Percentiles rank a stretch among this genome's conserved stretches.
These are phyloP conservation scores for Marchantia paleacea DNA, from an alignment of 225 moss, liverwort and hornwort species.

Conservation along the genomic window DNA sequence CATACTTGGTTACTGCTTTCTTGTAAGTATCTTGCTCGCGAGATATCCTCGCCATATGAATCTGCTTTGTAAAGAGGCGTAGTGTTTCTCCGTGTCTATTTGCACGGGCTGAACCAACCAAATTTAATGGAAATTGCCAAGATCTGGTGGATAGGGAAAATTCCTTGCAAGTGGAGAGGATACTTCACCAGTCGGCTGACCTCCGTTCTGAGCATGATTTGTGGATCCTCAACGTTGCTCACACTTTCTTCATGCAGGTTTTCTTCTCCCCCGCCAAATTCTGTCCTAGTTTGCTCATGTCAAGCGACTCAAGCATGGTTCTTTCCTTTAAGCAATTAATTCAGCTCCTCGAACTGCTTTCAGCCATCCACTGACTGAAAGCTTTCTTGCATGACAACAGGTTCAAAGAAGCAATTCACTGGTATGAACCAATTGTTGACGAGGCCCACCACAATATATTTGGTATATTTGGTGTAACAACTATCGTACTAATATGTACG, in stretches of 20 bases:
- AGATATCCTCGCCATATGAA: constrained; percentile 51
- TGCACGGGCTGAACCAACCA: too few species aligned
- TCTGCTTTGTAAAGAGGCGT: constrained; percentile 55
- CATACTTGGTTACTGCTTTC: constrained; percentile 46
- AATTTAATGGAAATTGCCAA: constrained; percentile 99
- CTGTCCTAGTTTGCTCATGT: too few species aligned
- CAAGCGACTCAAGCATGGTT: too few species aligned
- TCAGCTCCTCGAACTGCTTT: too few species aligned
- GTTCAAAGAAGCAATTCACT: constrained; percentile 73
- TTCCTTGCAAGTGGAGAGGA: constrained; percentile 62
- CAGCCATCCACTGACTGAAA: too few species aligned
- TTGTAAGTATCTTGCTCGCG: constrained; percentile 53
- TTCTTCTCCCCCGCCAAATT: neutral
- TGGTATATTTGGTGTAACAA: constrained; percentile 55
- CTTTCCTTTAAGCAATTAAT: neutral
- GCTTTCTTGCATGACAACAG: constrained; percentile 52
- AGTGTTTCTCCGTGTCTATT: constrained; percentile 60
- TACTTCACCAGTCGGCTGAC: constrained; percentile 68
- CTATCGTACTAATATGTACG: constrained; percentile 87
- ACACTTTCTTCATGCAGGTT: constrained; percentile 86
- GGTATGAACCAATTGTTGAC: constrained; percentile 81
- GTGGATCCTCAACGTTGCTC: constrained; percentile 93
- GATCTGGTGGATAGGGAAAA: constrained; percentile 94
- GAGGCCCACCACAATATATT: constrained; percentile 45
- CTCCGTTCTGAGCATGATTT: constrained; percentile 58